Evolutionary conservation across 352 stramenopile species (phyloP), one percentile per base, ranked within the genome.

Genomic region (Lagenidium giganteum): DNA sequence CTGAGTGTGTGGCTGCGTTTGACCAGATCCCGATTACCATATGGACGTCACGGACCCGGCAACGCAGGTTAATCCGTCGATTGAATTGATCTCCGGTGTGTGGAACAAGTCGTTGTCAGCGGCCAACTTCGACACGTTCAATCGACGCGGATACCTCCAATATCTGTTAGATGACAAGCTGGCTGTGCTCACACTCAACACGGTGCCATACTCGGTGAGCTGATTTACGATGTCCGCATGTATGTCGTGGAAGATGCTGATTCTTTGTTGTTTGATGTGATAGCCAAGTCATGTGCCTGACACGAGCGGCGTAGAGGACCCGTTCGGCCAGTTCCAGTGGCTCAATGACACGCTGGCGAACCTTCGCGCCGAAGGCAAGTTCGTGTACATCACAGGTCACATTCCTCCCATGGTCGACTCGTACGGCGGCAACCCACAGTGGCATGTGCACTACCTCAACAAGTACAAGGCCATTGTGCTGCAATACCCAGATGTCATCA

Each of bases 251-350:
- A 16, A 20, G 1, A 26, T 59, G 14, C 34, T 17, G 17, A 56
- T 6, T 61, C n/a, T 59, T 31, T 34, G 20, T 18, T 1, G 20
- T 7, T 13, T 43, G 8, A n/a, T n/a, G n/a, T n/a, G n/a, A n/a
- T 22, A 87, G 75, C 61, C 65, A 9, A 78, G 62, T 27, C 75
- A 93, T 62, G 21, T 68, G 13, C 86, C 87, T 1, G 51, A 85
- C 27, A 80, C 79, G 20, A 67, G 51, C 7, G 42, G 64, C 13
- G 35, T 44, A 13, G 25, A 78, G 14, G 87, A 96, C 48, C 87
- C 85, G 4, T 89, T 94, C 6, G 63, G 49, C 3, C 87, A 96
- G 50, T 95, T 96, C 42, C 32, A 42, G 18, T 96, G 87, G 87
- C 56, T 96, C 16, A 73, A 81, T 37, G 47, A 56, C 16, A 81